These are phyloP conservation scores for Plantago ovata DNA, from an alignment of 257 asterid species.

Conservation along the genomic window DNA sequence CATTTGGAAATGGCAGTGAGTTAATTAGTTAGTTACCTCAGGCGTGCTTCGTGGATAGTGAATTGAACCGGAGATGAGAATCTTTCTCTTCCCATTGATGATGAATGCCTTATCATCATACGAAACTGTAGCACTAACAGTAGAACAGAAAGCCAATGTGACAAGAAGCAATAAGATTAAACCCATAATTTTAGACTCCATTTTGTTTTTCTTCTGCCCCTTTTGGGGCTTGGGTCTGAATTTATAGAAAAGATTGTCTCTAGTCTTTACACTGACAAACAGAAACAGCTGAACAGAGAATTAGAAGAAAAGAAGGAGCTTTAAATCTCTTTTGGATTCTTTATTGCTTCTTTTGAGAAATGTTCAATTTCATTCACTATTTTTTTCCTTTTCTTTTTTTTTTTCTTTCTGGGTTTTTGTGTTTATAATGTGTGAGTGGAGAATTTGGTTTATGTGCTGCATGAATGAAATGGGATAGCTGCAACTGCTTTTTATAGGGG, in stretches of 20 bases:
- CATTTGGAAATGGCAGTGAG: no score
- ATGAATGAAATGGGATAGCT: slow-evolving; percentile 1
- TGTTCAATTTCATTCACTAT: no score
- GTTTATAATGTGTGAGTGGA: background rate
- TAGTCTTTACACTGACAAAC: background rate
- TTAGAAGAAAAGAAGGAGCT: background rate
- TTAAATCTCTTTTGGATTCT: background rate
- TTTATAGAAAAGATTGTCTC: background rate
- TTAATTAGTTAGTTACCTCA: no score
- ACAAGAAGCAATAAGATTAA: slow-evolving; percentile 5
- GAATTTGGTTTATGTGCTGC: slow-evolving; percentile 2
- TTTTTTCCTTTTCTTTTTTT: slow-evolving; percentile 2
- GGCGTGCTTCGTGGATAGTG: slow-evolving; percentile 70
- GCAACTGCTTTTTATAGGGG: slow-evolving; percentile 2
- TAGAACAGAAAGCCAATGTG: slow-evolving; percentile 23
- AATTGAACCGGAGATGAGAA: slow-evolving; percentile 63
- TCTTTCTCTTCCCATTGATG: slow-evolving; percentile 47
- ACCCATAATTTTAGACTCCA: slow-evolving; percentile 23
- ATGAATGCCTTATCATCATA: slow-evolving; percentile 61
- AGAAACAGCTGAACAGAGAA: background rate
- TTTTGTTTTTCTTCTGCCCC: background rate
- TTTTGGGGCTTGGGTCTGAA: background rate
- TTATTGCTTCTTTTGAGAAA: slow-evolving; percentile 5
- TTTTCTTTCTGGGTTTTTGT: background rate
- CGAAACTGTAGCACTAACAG: slow-evolving; percentile 38